Conservation (phyloP, 805 yeast genomes). For the Blastobotrys terrestris region DNA sequence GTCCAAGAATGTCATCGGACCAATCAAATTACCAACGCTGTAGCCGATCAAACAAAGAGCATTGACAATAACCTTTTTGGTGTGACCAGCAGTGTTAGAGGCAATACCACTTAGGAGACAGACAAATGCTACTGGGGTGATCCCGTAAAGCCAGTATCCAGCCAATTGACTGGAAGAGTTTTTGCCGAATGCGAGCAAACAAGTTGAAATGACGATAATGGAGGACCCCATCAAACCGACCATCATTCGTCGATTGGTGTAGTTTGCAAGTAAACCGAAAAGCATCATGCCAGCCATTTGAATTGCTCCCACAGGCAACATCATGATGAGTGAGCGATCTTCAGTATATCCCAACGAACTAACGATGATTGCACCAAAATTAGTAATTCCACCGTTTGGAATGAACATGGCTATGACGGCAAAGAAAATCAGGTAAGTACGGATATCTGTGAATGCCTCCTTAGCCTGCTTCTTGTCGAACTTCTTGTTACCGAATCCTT, state of each 20-base stretch:
- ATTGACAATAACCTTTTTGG: conserved; percentile 60
- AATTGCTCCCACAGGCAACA: conserved; percentile 31
- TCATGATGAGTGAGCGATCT: conserved; percentile 31
- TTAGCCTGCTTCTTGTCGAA: conserved; percentile 49
- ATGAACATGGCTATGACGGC: conserved; percentile 35
- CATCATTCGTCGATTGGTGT: conserved; percentile 15
- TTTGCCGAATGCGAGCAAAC: conserved; percentile 40
- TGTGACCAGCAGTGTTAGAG: conserved; percentile 61
- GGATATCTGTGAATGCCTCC: conserved; percentile 44
- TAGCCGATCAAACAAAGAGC: conserved; percentile 58
- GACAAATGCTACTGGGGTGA: conserved; percentile 29
- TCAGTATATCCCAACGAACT: conserved; percentile 25
- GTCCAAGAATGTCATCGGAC: conserved; percentile 63
- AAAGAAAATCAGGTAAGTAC: conserved; percentile 42
- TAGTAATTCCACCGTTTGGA: conserved; percentile 50
- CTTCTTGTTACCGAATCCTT: conserved; percentile 49
- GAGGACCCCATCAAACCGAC: conserved; percentile 43
- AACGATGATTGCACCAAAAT: conserved; percentile 41
- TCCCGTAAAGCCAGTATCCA: conserved; percentile 35
- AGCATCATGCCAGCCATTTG: conserved; percentile 19
- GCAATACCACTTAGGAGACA: conserved; percentile 37
- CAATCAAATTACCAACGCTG: conserved; percentile 62
- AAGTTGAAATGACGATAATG: conserved; percentile 39
- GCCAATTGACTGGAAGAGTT: conserved; percentile 34
- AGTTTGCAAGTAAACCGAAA: conserved; percentile 15